phyloP scores from a whole-genome alignment of 2,329 filamentous ascomycete genomes.

The Didymella lethalis region DNA sequence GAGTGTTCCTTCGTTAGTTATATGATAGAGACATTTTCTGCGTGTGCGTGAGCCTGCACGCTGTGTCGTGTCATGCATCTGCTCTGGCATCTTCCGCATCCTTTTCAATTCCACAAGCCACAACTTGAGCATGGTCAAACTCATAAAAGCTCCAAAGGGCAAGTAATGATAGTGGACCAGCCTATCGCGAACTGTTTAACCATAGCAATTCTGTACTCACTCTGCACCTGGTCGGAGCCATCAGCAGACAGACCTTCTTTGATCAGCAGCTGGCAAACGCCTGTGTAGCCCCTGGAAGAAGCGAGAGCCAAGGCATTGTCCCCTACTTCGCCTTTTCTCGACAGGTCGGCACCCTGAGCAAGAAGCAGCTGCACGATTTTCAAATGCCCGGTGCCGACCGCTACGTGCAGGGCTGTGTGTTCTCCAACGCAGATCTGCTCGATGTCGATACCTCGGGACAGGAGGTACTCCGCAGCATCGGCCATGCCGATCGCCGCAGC shows the following conservation, averaged over 20 bases:
- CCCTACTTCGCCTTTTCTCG: conserved; percentile 21
- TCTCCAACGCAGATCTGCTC: conserved; percentile 23
- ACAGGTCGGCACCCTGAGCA: conserved; percentile 29
- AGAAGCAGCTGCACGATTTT: conserved; percentile 27
- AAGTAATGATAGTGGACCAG: conserved; percentile 16
- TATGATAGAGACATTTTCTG: too few species aligned
- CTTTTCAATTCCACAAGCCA: neutral
- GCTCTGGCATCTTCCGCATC: too few species aligned
- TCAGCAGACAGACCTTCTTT: conserved; percentile 12
- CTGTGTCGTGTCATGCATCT: too few species aligned
- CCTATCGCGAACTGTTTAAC: neutral
- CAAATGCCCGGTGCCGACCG: conserved; percentile 29
- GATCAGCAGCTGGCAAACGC: conserved; percentile 27
- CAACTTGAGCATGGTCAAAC: neutral
- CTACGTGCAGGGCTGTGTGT: conserved; percentile 33
- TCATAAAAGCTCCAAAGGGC: conserved; percentile 25
- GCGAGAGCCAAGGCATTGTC: conserved; percentile 31
- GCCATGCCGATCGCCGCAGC: conserved; percentile 26
- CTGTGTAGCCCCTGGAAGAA: conserved; percentile 22
- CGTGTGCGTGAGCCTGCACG: too few species aligned
- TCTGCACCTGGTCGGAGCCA: neutral
- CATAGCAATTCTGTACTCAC: neutral
- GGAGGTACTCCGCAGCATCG: conserved; percentile 29
- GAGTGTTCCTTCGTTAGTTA: too few species aligned
- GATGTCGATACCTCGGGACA: conserved; percentile 27